Evolutionary conservation across 1,139 yeast species (phyloP).

Genomic region (Candida albicans): DNA sequence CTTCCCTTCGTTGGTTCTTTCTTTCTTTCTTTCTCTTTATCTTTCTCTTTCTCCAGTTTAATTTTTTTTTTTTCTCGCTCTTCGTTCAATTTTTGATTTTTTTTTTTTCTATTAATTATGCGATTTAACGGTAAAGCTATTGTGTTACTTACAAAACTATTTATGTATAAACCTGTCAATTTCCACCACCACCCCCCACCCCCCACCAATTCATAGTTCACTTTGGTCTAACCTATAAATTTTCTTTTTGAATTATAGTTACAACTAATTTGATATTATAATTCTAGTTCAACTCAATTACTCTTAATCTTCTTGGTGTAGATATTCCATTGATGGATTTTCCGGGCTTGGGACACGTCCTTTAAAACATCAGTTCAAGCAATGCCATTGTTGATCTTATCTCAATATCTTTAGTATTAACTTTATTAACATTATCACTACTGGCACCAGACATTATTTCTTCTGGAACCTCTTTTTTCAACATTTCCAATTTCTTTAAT

Average conservation of each 20-base stretch:
- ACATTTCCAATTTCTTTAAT: slow-evolving; percentile 12
- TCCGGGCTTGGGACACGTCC: too few species aligned
- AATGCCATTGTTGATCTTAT: not conserved
- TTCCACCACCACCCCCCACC: too few species aligned
- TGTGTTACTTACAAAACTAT: not conserved
- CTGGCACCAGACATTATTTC: not conserved
- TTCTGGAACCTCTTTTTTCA: slow-evolving; percentile 5
- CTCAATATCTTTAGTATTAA: too few species aligned
- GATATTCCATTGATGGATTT: too few species aligned
- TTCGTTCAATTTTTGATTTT: not conserved
- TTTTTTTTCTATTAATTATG: not conserved
- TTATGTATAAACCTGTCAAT: too few species aligned
- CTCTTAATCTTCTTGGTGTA: too few species aligned
- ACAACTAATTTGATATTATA: too few species aligned
- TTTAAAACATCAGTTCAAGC: not conserved
- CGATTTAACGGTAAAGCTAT: not conserved
- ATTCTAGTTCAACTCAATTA: too few species aligned
- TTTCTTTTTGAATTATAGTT: too few species aligned
- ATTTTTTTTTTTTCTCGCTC: not conserved
- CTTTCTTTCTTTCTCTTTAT: not conserved
- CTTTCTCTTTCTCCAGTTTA: not conserved
- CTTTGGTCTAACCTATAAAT: too few species aligned
- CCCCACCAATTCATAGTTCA: too few species aligned
- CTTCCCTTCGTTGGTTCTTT: not conserved
- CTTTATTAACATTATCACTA: not conserved